Evolutionary conservation across 164 flowering plant genomes (phyloP).

Genomic region (Sextonia rubra): DNA sequence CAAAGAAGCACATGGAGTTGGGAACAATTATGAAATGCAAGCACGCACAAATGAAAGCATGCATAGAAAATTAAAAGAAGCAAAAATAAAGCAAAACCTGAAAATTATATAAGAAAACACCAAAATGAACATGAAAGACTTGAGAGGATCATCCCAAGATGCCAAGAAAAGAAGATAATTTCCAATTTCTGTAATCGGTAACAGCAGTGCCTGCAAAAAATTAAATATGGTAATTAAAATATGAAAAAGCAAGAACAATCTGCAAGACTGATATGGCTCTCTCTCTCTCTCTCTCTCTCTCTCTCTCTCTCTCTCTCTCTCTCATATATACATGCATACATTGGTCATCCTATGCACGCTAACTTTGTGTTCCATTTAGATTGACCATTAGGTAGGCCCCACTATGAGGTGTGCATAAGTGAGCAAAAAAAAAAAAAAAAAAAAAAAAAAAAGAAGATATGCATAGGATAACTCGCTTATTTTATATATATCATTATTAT

Average conservation of each 20-base stretch:
- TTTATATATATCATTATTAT: no score
- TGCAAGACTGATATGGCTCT: background rate
- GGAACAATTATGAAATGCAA: background rate
- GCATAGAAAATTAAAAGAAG: background rate
- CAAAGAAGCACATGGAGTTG: background rate
- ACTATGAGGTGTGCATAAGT: no score
- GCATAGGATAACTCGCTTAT: no score
- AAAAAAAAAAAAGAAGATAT: no score
- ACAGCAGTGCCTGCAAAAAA: constrained; percentile 73
- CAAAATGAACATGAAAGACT: constrained; percentile 62
- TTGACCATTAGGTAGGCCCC: no score
- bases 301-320: no score
- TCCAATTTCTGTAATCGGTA: constrained; percentile 56
- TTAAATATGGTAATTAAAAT: background rate
- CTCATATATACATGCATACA: no score
- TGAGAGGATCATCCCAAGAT: constrained; percentile 74
- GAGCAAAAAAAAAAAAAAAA: no score
- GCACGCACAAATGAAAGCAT: background rate
- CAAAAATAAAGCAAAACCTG: constrained; percentile 35
- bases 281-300: no score
- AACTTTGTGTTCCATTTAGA: no score
- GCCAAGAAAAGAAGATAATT: constrained; percentile 48
- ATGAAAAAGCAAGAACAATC: background rate
- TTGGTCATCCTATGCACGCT: no score
- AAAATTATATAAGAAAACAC: constrained; percentile 46